phyloP scores from a whole-genome alignment of 1,284 basidiomycete genomes.

The Heterobasidion annosum region DNA sequence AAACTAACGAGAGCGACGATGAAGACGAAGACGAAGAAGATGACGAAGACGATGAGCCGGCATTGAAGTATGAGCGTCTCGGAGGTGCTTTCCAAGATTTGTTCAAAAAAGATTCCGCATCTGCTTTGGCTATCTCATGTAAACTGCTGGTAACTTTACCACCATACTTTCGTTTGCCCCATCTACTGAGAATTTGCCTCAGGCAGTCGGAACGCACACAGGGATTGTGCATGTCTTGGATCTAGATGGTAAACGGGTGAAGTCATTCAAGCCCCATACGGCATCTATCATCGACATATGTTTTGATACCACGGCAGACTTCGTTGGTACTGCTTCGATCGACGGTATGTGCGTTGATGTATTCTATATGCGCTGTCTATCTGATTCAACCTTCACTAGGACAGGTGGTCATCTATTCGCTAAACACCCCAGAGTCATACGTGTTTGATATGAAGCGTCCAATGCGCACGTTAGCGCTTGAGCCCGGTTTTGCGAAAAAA shows the following conservation, averaged over 20 bases:
- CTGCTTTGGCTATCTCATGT: constrained; percentile 71
- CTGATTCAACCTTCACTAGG: constrained; percentile 34
- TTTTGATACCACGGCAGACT: constrained; percentile 82
- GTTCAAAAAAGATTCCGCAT: constrained; percentile 85
- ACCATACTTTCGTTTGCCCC: background rate
- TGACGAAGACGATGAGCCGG: constrained; percentile 73
- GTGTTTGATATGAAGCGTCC: constrained; percentile 91
- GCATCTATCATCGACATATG: constrained; percentile 84
- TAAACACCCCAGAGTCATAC: constrained; percentile 78
- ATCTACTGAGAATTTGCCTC: constrained; percentile 6
- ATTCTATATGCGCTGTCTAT: background rate
- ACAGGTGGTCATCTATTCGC: constrained; percentile 83
- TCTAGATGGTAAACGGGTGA: constrained; percentile 74
- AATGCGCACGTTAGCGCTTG: constrained; percentile 84
- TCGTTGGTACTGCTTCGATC: constrained; percentile 88
- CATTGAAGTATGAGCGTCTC: constrained; percentile 86
- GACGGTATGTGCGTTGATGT: constrained; percentile 57
- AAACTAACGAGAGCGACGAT: constrained; percentile 27
- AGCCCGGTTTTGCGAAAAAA: constrained; percentile 84
- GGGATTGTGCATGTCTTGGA: constrained; percentile 88
- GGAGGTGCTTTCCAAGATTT: constrained; percentile 70
- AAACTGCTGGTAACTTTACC: constrained; percentile 54
- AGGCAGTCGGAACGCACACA: constrained; percentile 87
- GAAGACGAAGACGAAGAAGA: constrained; percentile 49
- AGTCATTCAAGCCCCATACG: constrained; percentile 89